Percentiles rank a stretch among this genome's conserved stretches.
Conservation (phyloP, 257 asterid species). For the Solanum acaule region DNA sequence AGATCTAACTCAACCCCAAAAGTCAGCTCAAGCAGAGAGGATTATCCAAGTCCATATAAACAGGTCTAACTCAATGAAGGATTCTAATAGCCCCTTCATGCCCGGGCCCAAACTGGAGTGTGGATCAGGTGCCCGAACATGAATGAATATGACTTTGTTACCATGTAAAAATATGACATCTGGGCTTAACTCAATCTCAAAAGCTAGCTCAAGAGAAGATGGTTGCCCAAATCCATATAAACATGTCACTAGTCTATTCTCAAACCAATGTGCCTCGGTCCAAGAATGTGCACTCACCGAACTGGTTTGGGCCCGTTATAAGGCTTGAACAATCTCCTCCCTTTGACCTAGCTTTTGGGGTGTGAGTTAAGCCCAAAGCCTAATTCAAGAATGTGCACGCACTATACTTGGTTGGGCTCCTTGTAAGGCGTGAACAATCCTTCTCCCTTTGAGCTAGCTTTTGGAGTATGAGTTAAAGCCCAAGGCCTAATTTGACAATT, state of each 20-base stretch:
- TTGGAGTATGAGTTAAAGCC: not conserved
- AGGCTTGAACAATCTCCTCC: not conserved
- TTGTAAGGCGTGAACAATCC: not conserved
- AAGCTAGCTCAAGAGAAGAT: not conserved
- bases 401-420: rapidly evolving
- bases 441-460: not conserved
- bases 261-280: not conserved
- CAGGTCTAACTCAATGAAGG: not conserved
- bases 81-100: not conserved
- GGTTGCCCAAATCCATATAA: not conserved
- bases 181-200: not conserved
- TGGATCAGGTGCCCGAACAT: not conserved
- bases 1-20: not conserved
- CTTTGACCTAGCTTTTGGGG: not conserved
- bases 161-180: not conserved
- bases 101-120: not conserved
- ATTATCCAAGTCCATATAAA: not conserved
- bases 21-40: not conserved
- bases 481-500: not conserved
- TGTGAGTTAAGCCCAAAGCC: not conserved
- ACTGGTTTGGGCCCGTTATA: not conserved
- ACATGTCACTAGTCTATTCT: not conserved
- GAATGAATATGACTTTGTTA: not conserved
- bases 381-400: not conserved
- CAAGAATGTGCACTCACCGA: not conserved